Percentiles rank a stretch among this genome's conserved stretches.
Conservation (phyloP, 176 grass and related monocot genomes). For the Echinochloa phyllopogon region DNA sequence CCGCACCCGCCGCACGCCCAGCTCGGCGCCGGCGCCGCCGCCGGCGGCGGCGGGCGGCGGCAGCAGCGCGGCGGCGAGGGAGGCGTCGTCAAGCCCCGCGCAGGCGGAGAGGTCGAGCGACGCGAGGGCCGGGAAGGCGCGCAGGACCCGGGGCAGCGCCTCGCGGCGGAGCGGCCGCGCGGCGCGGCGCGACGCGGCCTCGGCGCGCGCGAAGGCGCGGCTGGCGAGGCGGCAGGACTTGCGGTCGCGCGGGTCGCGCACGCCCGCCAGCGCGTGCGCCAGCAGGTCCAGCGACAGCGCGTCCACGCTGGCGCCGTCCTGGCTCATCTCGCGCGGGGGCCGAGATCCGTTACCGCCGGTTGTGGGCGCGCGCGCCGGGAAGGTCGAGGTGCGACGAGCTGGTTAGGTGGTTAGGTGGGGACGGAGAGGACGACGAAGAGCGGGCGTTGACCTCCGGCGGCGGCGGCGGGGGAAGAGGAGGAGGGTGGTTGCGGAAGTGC, state of each 20-base stretch:
- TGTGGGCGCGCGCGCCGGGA: background rate
- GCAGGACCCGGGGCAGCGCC: conserved; percentile 51
- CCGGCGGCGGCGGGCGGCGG: background rate
- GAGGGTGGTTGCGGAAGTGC: background rate
- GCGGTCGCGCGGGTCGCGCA: conserved; percentile 57
- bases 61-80: conserved; percentile 27
- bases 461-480: background rate
- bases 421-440: background rate
- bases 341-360: background rate
- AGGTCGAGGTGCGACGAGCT: conserved; percentile 24
- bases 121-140: conserved; percentile 52
- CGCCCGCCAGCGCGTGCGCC: conserved; percentile 54
- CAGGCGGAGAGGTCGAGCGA: conserved; percentile 79
- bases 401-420: background rate
- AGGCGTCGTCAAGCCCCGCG: conserved; percentile 70
- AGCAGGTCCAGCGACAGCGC: conserved; percentile 72
- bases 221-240: conserved; percentile 75
- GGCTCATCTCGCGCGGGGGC: background rate
- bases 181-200: conserved; percentile 54
- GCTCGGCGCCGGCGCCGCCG: background rate
- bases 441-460: background rate
- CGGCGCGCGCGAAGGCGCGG: conserved; percentile 61
- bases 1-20: conserved; percentile 41
- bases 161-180: conserved; percentile 61
- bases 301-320: background rate